phyloP scores from a whole-genome alignment of 176 grass and related monocot genomes.

The Olyra latifolia region DNA sequence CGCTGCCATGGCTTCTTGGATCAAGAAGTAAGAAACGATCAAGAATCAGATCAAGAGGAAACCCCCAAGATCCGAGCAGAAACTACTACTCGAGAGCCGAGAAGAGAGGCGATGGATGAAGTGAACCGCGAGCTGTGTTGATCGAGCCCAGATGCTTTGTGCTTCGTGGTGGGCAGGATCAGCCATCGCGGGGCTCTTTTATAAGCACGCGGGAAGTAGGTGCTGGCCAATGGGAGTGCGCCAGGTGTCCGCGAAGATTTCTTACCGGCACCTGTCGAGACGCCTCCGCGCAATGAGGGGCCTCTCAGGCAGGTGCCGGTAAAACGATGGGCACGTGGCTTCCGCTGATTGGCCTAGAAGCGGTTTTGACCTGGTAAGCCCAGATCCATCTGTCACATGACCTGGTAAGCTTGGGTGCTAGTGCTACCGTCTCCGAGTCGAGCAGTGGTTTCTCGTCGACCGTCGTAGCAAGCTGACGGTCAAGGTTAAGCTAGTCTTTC shows the following conservation, averaged over 20 bases:
- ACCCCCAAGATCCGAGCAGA: neutral
- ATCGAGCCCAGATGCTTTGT: neutral
- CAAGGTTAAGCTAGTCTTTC: neutral
- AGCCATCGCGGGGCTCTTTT: constrained; percentile 41
- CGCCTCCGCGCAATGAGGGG: neutral
- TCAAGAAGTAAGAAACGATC: constrained; percentile 1
- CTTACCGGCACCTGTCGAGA: constrained; percentile 36
- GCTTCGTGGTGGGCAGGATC: constrained; percentile 33
- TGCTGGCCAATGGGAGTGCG: constrained; percentile 1
- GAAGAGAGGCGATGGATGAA: neutral
- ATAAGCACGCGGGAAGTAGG: constrained; percentile 34
- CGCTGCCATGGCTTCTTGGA: constrained; percentile 49
- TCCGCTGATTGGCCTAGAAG: constrained; percentile 15
- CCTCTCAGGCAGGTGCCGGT: constrained; percentile 51
- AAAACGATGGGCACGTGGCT: constrained; percentile 15
- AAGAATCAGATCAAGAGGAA: constrained; percentile 19
- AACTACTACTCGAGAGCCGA: neutral
- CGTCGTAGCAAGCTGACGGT: neutral
- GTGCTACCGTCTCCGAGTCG: neutral
- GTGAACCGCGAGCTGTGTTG: neutral
- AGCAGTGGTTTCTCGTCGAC: neutral
- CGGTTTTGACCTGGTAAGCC: constrained; percentile 43
- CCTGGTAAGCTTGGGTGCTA: constrained; percentile 7
- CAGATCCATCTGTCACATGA: constrained; percentile 37
- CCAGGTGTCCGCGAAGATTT: constrained; percentile 7